Evolutionary conservation across 176 grass and related monocot genomes (phyloP), one percentile per base, ranked within the genome.

Genomic region (Raddia distichophylla): DNA sequence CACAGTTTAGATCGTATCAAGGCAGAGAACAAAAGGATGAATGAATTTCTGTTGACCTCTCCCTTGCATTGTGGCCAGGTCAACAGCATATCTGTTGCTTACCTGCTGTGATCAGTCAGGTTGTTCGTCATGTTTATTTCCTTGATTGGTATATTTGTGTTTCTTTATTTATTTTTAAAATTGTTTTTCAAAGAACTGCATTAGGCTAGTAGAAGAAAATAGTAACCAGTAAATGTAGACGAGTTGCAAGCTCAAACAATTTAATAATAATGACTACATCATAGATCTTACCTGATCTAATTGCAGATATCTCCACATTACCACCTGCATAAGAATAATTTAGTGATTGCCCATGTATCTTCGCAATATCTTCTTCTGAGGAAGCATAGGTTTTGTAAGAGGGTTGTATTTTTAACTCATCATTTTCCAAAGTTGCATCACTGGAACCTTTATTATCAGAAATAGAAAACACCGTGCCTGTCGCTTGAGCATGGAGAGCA

Each of bases 241-340:
- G 71, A 64, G 35, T 3, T 1, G 2, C 47, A 75, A 59, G 42
- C 12, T 81, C n/a, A 74, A 73, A 76, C 15, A 69, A 72, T 46
- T 52, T 32, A 75, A 27, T 15, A 75, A 16, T 53, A 75, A 16
- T 53, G 73, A 77, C 45, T 44, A 77, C 18, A 53, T 80, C 17
- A 59, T 67, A 59, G 61, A 68, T 64, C 33, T 57, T 84, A 93
- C 87, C 77, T 85, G 87, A 85, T 85, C 59, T 82, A 78, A 48
- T 43, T 85, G 75, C 74, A 64, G 55, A 71, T n/a, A 82, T 64
- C 77, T 87, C 77, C 60, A 76, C 42, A 57, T 69, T 68, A 84
- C 17, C 33, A 34, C 10, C 58, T 53, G 81, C 80, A 73, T 13
- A 45, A 80, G 57, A 12, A 87, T 42, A 49, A 11, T 75, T 71